These are phyloP conservation scores for Sarocladiaceae sp. DNA, from an alignment of 2,329 filamentous ascomycete genomes.

Conservation along the genomic window DNA sequence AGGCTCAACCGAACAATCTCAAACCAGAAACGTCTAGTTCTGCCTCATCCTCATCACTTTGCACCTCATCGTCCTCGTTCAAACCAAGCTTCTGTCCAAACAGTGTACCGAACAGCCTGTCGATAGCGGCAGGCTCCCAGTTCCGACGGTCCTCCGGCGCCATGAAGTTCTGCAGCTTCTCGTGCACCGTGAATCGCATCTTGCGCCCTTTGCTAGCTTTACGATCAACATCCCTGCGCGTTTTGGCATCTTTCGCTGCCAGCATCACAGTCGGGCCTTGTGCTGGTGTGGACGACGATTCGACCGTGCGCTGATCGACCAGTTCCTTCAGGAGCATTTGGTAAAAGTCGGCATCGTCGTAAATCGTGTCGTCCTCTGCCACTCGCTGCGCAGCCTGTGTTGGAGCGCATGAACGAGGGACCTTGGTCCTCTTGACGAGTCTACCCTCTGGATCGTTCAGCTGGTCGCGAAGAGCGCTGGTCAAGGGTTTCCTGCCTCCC, in stretches of 20 bases:
- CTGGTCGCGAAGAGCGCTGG: conserved; percentile 65
- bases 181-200: conserved; percentile 89
- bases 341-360: conserved; percentile 95
- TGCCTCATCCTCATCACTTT: conserved; percentile 47
- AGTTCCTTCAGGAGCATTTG: conserved; percentile 89
- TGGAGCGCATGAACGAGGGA: conserved; percentile 73
- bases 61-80: conserved; percentile 52
- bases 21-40: conserved; percentile 42
- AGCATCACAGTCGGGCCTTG: conserved; percentile 51
- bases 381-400: conserved; percentile 57
- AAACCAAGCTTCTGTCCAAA: conserved; percentile 68
- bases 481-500: conserved; percentile 37
- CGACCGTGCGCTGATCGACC: conserved; percentile 79
- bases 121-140: conserved; percentile 79
- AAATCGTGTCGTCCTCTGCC: conserved; percentile 60
- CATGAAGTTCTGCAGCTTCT: conserved; percentile 98
- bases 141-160: conserved; percentile 75
- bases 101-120: conserved; percentile 70
- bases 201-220: conserved; percentile 94
- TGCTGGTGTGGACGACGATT: conserved; percentile 48
- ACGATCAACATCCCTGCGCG: conserved; percentile 81
- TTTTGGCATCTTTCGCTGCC: conserved; percentile 71
- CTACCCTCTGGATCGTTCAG: conserved; percentile 59
- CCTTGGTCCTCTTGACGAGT: conserved; percentile 63
- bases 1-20: conserved; percentile 38